phyloP scores from a whole-genome alignment of 2,329 filamentous ascomycete species.

The Trichoderma sp. region DNA sequence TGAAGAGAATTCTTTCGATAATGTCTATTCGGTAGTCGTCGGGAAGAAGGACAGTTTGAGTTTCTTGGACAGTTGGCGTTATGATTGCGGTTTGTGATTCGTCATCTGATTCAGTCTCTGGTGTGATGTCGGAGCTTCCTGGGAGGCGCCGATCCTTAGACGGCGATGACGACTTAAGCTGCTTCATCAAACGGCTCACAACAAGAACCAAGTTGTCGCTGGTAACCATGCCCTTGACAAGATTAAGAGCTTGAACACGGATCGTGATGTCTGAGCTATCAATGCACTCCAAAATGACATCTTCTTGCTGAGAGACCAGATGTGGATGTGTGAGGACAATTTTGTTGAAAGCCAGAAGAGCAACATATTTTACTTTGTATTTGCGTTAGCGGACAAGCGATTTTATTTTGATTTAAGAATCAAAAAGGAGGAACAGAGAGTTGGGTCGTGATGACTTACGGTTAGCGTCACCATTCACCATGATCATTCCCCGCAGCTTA shows the following conservation, averaged over 20 bases:
- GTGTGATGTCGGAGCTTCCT: conserved; percentile 51
- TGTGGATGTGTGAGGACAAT: conserved; percentile 87
- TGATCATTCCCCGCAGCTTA: conserved; percentile 92
- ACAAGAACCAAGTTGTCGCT: conserved; percentile 82
- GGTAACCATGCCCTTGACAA: conserved; percentile 93
- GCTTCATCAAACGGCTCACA: conserved; percentile 83
- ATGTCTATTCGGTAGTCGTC: conserved; percentile 86
- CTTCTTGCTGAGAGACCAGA: conserved; percentile 88
- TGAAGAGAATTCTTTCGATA: conserved; percentile 78
- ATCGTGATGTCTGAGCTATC: conserved; percentile 97
- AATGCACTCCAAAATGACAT: conserved; percentile 94
- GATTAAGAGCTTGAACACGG: conserved; percentile 85
- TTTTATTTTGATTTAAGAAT: not conserved
- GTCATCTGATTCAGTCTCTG: conserved; percentile 54
- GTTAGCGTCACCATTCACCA: conserved; percentile 91
- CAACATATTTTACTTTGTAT: conserved; percentile 87
- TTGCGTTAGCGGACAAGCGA: conserved; percentile 29
- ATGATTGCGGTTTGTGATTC: conserved; percentile 52
- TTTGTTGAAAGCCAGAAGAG: conserved; percentile 90
- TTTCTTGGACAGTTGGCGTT: conserved; percentile 39
- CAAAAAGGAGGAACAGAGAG: not conserved
- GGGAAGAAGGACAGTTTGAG: conserved; percentile 66
- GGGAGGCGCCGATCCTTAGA: conserved; percentile 50
- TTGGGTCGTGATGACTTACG: conserved; percentile 58
- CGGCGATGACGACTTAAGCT: conserved; percentile 71